Conservation (phyloP, 345 rosid species). For the Physaria fendleri region DNA sequence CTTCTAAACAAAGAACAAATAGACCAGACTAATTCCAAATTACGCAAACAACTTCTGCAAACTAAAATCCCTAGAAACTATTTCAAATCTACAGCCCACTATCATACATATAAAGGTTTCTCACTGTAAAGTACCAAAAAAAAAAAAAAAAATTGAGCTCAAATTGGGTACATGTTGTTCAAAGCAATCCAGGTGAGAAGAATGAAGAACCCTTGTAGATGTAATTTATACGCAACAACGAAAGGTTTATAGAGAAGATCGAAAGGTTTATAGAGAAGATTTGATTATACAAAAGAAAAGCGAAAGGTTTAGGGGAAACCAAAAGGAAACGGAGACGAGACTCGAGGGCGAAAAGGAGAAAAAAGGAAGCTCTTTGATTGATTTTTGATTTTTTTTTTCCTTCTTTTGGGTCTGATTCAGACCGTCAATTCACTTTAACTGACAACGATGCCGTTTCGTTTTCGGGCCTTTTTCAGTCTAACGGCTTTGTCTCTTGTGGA, state of each 20-base stretch:
- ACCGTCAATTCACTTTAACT: too few species aligned
- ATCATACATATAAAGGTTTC: not conserved
- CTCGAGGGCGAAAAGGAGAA: too few species aligned
- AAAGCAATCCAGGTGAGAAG: not conserved
- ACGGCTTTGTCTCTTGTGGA: too few species aligned
- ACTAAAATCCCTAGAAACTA: conserved; percentile 2
- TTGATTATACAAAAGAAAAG: too few species aligned
- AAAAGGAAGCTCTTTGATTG: too few species aligned
- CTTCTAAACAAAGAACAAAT: not conserved
- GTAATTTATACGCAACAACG: not conserved
- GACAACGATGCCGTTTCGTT: too few species aligned
- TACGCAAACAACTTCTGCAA: not conserved
- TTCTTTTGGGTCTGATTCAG: too few species aligned
- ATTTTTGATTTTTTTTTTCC: too few species aligned
- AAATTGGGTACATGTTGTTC: conserved; percentile 5
- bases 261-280: too few species aligned
- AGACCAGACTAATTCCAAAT: not conserved
- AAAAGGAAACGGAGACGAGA: too few species aligned
- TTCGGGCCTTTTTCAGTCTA: too few species aligned
- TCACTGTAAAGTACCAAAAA: not conserved
- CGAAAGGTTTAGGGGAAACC: too few species aligned
- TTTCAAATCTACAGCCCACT: not conserved
- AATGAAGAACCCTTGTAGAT: not conserved
- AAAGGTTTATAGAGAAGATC: not conserved
- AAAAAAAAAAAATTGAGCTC: not conserved